Evolutionary conservation across 2,329 filamentous ascomycete genomes (phyloP).

Genomic region (Xylariaceae sp.): DNA sequence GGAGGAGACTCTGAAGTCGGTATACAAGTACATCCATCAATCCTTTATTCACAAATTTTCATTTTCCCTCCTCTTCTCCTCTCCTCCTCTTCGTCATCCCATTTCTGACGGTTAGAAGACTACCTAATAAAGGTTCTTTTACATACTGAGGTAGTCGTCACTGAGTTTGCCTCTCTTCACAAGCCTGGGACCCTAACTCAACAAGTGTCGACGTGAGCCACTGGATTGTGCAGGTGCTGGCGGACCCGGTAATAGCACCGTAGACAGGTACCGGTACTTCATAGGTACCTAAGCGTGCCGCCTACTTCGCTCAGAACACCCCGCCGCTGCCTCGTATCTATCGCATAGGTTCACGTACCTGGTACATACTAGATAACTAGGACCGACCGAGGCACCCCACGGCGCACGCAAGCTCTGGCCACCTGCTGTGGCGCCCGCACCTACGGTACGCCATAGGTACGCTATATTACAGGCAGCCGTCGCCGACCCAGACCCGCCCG

Average conservation of each 20-base stretch:
- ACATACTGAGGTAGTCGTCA: too few species aligned
- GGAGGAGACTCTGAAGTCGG: too few species aligned
- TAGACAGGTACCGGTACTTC: not conserved
- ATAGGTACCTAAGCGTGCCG: not conserved
- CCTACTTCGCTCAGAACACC: too few species aligned
- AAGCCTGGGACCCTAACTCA: not conserved
- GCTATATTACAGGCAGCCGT: not conserved
- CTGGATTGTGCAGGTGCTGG: not conserved
- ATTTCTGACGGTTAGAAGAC: not conserved
- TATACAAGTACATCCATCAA: too few species aligned
- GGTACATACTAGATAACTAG: not conserved
- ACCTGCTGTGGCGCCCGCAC: not conserved
- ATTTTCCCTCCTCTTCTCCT: not conserved
- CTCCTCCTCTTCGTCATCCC: not conserved
- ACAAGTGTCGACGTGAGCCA: not conserved
- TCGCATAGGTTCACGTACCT: not conserved
- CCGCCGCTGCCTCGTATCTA: too few species aligned
- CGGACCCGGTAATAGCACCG: not conserved
- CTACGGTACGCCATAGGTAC: too few species aligned
- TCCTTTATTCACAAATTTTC: too few species aligned
- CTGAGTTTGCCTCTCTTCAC: not conserved
- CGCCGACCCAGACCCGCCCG: constrained; percentile 19
- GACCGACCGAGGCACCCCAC: not conserved
- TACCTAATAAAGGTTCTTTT: too few species aligned
- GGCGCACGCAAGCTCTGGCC: not conserved